These are phyloP conservation scores for Parathielavia appendiculata DNA, from an alignment of 495 filamentous ascomycete genomes.

Conservation along the genomic window DNA sequence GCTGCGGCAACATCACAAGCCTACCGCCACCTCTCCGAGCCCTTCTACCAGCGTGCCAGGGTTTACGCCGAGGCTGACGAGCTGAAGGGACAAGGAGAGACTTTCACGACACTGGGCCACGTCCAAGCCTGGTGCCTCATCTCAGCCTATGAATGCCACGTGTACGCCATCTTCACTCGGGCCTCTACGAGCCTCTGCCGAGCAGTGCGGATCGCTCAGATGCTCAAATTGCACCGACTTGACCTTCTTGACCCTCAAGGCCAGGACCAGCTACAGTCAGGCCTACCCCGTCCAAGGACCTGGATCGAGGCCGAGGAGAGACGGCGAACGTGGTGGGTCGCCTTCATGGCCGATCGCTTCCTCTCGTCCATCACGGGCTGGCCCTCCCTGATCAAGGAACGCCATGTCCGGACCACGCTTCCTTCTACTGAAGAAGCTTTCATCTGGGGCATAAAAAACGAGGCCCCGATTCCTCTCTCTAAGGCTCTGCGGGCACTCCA, in stretches of 20 bases:
- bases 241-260: background rate
- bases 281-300: background rate
- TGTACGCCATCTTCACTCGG: background rate
- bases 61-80: background rate
- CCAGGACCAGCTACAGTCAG: background rate
- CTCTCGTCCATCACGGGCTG: background rate
- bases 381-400: background rate
- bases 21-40: background rate
- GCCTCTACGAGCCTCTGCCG: background rate
- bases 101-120: background rate
- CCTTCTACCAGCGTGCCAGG: background rate
- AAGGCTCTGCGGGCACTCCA: background rate
- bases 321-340: background rate
- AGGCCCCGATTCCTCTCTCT: background rate
- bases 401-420: background rate
- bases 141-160: background rate
- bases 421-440: background rate
- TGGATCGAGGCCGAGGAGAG: conserved; percentile 2
- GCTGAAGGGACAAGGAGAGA: background rate
- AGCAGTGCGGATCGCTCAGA: background rate
- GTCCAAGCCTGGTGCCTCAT: background rate
- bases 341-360: background rate
- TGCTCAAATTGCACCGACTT: background rate
- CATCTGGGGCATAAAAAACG: background rate
- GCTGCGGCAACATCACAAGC: background rate